Conservation (phyloP, 768 basidiomycete species). For the Mycena maculata region DNA sequence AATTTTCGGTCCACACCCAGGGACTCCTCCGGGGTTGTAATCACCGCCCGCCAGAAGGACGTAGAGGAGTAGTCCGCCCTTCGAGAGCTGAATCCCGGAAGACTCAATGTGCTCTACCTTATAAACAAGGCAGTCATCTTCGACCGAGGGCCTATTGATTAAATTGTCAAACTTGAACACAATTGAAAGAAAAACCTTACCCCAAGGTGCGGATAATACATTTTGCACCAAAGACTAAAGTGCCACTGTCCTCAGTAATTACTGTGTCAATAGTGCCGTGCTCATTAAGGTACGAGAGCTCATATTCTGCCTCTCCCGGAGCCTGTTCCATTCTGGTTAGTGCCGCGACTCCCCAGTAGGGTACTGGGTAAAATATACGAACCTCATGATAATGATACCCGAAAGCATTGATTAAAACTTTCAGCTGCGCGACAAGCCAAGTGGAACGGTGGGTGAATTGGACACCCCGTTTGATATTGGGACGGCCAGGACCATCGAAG, state of each 20-base stretch:
- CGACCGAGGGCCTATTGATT: background rate
- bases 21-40: background rate
- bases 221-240: no score
- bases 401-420: background rate
- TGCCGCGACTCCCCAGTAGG: no score
- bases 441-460: background rate
- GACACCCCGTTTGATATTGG: background rate
- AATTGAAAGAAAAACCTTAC: no score
- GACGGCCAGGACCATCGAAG: conserved; percentile 3
- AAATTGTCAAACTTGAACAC: no score
- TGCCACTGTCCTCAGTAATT: conserved; percentile 5
- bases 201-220: no score
- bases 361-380: no score
- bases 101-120: background rate
- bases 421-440: background rate
- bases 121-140: background rate
- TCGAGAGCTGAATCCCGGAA: no score
- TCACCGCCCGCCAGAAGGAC: no score
- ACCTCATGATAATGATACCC: conserved; percentile 3
- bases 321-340: background rate
- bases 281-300: background rate
- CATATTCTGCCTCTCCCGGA: conserved; percentile 5
- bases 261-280: background rate
- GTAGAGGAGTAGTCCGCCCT: no score
- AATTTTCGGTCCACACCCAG: no score